phyloP scores from a whole-genome alignment of 129 eudicot genomes.

The Saussurea involucrata region DNA sequence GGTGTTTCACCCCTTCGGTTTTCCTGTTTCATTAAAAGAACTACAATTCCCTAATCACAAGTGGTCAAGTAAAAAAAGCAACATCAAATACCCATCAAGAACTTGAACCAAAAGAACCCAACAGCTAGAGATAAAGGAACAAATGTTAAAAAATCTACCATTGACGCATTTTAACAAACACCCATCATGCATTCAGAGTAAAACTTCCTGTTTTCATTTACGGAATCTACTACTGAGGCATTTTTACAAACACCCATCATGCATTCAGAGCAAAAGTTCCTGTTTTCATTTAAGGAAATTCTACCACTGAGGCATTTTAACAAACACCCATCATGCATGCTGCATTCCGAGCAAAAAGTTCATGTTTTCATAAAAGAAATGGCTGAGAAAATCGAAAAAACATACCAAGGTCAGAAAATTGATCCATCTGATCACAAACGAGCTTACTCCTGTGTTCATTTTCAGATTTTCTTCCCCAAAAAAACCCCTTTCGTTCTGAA shows the following conservation, averaged over 20 bases:
- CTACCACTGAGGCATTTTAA: not conserved
- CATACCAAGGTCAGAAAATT: conserved; percentile 71
- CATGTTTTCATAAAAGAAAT: not conserved
- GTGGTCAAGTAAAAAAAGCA: too few relatives aligned
- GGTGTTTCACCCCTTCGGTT: too few relatives aligned
- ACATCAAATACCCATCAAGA: not conserved
- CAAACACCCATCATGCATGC: conserved; percentile 16
- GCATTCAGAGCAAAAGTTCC: conserved; percentile 7
- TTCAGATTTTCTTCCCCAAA: not conserved
- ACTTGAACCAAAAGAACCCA: conserved; percentile 12
- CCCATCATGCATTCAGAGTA: not conserved
- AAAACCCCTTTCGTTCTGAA: not conserved
- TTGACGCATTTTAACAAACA: not conserved
- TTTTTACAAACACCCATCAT: conserved; percentile 12
- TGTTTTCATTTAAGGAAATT: not conserved
- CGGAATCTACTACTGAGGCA: not conserved
- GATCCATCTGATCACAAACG: conserved; percentile 82
- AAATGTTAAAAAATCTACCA: not conserved
- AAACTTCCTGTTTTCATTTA: not conserved
- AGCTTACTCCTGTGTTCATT: conserved; percentile 75
- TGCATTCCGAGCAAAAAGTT: conserved; percentile 12
- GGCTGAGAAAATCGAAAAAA: not conserved
- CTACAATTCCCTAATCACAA: not conserved
- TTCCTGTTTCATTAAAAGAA: too few relatives aligned
- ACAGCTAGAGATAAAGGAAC: not conserved